These are phyloP conservation scores for Eucalyptus sp. DNA, from an alignment of 345 rosid species.

Conservation along the genomic window DNA sequence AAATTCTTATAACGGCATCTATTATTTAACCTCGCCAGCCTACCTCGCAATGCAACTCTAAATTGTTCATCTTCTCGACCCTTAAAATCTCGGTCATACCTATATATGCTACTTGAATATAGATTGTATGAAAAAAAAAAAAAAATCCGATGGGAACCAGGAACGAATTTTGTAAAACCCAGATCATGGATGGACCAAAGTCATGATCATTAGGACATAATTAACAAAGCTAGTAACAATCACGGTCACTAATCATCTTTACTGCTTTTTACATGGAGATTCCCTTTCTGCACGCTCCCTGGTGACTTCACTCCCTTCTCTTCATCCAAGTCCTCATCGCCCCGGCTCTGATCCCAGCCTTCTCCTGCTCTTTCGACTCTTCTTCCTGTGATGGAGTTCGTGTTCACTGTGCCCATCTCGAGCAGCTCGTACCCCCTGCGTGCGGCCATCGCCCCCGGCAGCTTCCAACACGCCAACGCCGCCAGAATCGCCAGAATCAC, in stretches of 20 bases:
- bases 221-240: neutral
- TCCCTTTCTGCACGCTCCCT: neutral
- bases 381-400: neutral
- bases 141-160: neutral
- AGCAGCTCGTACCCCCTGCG: neutral
- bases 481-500: neutral
- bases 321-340: constrained; percentile 5
- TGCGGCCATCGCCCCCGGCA: neutral
- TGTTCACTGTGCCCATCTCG: neutral
- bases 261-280: neutral
- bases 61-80: neutral
- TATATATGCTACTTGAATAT: neutral
- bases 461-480: neutral
- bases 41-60: neutral
- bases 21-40: neutral
- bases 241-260: neutral
- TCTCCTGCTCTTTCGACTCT: neutral
- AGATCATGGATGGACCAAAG: neutral
- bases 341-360: constrained; percentile 11
- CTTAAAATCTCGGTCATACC: neutral
- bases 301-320: neutral
- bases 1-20: neutral
- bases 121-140: neutral
- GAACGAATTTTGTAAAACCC: neutral
- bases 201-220: neutral